Conservation (phyloP, 768 basidiomycete genomes). For the Russula compacta region DNA sequence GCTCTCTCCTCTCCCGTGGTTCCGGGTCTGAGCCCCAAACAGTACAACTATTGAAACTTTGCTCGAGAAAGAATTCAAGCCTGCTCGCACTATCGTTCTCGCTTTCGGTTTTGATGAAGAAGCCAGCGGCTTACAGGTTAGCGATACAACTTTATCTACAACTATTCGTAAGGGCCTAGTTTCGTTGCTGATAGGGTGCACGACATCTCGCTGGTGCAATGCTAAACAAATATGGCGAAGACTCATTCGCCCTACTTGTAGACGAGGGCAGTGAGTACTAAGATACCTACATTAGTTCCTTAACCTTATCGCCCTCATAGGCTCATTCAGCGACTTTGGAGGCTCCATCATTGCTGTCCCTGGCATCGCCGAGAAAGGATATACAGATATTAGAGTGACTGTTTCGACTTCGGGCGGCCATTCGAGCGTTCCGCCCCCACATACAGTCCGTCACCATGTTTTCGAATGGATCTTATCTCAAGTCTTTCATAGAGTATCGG, state of each 20-base stretch:
- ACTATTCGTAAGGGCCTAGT: background rate
- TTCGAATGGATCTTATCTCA: background rate
- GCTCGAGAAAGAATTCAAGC: constrained; percentile 27
- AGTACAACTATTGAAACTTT: background rate
- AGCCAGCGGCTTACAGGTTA: constrained; percentile 22
- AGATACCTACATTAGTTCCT: too few relatives aligned
- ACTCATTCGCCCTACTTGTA: too few relatives aligned
- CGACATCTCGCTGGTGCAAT: constrained; percentile 38
- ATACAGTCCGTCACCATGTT: constrained; percentile 45
- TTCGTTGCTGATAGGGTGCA: constrained; percentile 40
- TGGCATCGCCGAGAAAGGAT: constrained; percentile 58
- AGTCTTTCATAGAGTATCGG: constrained; percentile 43
- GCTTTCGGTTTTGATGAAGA: constrained; percentile 33
- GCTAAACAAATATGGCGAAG: constrained; percentile 39
- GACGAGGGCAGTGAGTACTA: constrained; percentile 69
- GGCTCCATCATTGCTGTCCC: constrained; percentile 31
- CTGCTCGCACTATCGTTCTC: constrained; percentile 11
- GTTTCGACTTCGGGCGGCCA: constrained; percentile 71
- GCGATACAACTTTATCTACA: background rate
- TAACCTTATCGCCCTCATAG: constrained; percentile 26
- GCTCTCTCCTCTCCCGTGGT: background rate
- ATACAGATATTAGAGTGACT: constrained; percentile 50
- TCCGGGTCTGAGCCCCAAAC: background rate
- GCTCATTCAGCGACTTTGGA: constrained; percentile 40
- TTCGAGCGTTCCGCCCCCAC: constrained; percentile 71